Conservation (phyloP, 768 basidiomycete genomes). For the Rhodocollybia butyracea region DNA sequence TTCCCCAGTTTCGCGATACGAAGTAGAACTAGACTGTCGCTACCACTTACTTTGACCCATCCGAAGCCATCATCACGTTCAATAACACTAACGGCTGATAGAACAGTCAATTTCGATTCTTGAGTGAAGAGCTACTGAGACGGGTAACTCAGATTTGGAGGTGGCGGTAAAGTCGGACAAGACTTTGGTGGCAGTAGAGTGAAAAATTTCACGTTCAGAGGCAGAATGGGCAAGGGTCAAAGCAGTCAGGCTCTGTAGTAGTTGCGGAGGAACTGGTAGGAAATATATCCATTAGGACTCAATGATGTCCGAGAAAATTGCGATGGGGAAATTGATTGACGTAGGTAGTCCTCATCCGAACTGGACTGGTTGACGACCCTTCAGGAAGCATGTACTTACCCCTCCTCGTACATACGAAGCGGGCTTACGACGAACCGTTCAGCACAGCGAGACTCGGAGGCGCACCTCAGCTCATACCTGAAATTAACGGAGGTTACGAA, state of each 20-base stretch:
- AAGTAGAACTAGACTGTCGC: constrained; percentile 75
- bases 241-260: constrained; percentile 41
- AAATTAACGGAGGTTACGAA: constrained; percentile 77
- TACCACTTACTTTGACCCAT: constrained; percentile 75
- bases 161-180: constrained; percentile 74
- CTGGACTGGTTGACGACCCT: too few relatives aligned
- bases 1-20: constrained; percentile 48
- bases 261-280: not conserved
- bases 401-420: constrained; percentile 48
- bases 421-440: not conserved
- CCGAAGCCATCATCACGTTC: constrained; percentile 86
- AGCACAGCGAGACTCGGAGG: not conserved
- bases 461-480: constrained; percentile 84
- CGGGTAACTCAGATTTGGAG: constrained; percentile 72
- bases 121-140: constrained; percentile 45
- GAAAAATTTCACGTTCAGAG: constrained; percentile 37
- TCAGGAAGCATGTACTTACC: constrained; percentile 14
- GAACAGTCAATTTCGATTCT: constrained; percentile 13
- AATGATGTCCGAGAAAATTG: too few relatives aligned
- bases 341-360: too few relatives aligned
- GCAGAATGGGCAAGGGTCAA: constrained; percentile 53
- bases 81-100: constrained; percentile 52
- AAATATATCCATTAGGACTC: too few relatives aligned
- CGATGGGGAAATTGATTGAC: too few relatives aligned
- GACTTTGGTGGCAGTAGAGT: constrained; percentile 56